phyloP scores from a whole-genome alignment of 441 rosid species.

The Erysimum cheiri region DNA sequence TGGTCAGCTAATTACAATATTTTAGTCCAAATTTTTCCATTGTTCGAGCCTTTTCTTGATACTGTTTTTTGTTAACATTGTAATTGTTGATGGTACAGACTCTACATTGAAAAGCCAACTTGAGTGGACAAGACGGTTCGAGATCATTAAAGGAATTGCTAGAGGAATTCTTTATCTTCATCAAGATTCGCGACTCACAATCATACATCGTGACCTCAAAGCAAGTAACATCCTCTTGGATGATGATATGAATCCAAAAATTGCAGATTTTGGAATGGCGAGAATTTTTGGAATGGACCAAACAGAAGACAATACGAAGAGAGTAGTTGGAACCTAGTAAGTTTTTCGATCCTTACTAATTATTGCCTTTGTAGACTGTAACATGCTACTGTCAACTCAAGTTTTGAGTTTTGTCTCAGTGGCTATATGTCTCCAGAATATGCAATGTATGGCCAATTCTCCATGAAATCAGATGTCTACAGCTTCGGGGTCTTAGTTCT shows the following conservation, averaged over 20 bases:
- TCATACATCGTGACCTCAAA: conserved; percentile 62
- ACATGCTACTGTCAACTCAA: background rate
- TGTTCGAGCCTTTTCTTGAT: background rate
- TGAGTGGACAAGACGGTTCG: conserved; percentile 51
- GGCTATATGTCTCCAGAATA: conserved; percentile 63
- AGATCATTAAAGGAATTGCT: conserved; percentile 50
- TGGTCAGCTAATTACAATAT: conserved; percentile 41
- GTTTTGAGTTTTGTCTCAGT: conserved; percentile 13
- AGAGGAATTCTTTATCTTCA: conserved; percentile 48
- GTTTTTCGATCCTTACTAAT: conserved; percentile 22
- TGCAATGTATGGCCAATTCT: conserved; percentile 50
- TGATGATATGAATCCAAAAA: conserved; percentile 53
- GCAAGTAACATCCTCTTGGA: conserved; percentile 55
- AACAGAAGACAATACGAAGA: conserved; percentile 43
- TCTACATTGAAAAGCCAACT: conserved; percentile 38
- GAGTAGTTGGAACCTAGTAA: conserved; percentile 58
- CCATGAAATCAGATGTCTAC: conserved; percentile 51
- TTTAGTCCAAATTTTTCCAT: background rate
- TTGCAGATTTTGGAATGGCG: conserved; percentile 65
- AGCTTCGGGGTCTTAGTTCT: conserved; percentile 54
- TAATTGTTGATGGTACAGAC: conserved; percentile 41
- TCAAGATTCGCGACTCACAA: conserved; percentile 38
- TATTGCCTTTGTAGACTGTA: background rate
- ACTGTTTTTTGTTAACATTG: too few relatives aligned
- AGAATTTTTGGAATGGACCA: conserved; percentile 47